Conservation (phyloP, 306 rosid species). For the Vigna mungo region DNA sequence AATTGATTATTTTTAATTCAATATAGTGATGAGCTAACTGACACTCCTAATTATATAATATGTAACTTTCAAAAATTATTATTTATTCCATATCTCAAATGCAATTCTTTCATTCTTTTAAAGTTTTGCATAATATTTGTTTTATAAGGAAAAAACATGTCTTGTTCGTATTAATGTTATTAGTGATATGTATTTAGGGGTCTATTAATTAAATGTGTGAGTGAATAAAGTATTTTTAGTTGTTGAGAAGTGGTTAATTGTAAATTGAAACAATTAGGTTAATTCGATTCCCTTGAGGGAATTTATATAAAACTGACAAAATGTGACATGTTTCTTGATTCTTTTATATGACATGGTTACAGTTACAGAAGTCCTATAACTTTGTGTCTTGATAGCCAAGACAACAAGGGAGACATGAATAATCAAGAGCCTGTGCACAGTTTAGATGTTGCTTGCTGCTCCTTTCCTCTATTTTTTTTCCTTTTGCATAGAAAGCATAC, state of each 20-base stretch:
- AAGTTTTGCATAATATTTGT: not conserved
- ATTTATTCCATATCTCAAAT: too few relatives aligned
- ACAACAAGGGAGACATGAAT: conserved; percentile 21
- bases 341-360: not conserved
- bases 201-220: too few relatives aligned
- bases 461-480: conserved; percentile 8
- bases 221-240: too few relatives aligned
- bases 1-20: too few relatives aligned
- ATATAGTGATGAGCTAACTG: too few relatives aligned
- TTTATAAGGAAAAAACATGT: not conserved
- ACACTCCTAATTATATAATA: too few relatives aligned
- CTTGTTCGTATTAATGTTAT: not conserved
- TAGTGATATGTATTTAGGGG: not conserved
- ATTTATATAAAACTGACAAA: not conserved
- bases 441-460: conserved; percentile 21
- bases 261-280: not conserved
- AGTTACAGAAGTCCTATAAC: not conserved
- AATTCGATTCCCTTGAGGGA: not conserved
- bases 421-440: conserved; percentile 13
- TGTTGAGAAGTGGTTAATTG: not conserved
- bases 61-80: too few relatives aligned
- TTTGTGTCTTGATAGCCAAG: conserved; percentile 8
- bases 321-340: not conserved
- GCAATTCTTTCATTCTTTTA: not conserved
- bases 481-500: conserved; percentile 37